phyloP scores from a whole-genome alignment of 495 filamentous ascomycete species.

The Daldinia bambusicola region DNA sequence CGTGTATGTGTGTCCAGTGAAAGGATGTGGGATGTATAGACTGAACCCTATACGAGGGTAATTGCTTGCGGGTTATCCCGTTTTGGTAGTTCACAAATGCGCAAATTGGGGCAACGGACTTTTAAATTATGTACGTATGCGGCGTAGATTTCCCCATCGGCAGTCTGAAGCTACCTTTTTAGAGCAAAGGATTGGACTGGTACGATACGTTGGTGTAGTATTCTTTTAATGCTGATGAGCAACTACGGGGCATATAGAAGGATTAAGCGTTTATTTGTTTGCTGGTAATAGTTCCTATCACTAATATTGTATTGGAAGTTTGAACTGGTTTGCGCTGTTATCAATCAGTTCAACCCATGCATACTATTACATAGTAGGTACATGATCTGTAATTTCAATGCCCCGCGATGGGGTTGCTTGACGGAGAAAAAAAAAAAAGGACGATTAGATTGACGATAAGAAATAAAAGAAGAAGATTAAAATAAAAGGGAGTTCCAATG shows the following conservation, averaged over 20 bases:
- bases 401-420: constrained; percentile 21
- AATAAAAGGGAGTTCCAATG: neutral
- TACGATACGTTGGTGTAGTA: constrained; percentile 10
- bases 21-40: neutral
- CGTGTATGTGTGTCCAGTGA: constrained; percentile 11
- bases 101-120: constrained; percentile 19
- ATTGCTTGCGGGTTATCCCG: constrained; percentile 9
- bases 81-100: constrained; percentile 12
- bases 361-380: no score
- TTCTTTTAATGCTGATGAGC: neutral
- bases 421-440: neutral
- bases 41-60: constrained; percentile 12
- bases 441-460: constrained; percentile 26
- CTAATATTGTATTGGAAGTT: neutral
- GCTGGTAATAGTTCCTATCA: neutral
- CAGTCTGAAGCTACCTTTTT: constrained; percentile 17
- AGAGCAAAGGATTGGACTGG: constrained; percentile 20
- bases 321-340: constrained; percentile 5
- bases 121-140: constrained; percentile 13
- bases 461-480: constrained; percentile 10
- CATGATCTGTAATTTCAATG: neutral
- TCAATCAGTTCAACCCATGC: constrained; percentile 12
- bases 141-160: constrained; percentile 22
- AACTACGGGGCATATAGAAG: neutral
- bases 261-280: constrained; percentile 12